A percentile compares a stretch with the other conserved stretches of the same genome.
These are phyloP conservation scores for Aureobasidium sp. DNA, from an alignment of 2,329 filamentous ascomycete species.

Conservation along the genomic window DNA sequence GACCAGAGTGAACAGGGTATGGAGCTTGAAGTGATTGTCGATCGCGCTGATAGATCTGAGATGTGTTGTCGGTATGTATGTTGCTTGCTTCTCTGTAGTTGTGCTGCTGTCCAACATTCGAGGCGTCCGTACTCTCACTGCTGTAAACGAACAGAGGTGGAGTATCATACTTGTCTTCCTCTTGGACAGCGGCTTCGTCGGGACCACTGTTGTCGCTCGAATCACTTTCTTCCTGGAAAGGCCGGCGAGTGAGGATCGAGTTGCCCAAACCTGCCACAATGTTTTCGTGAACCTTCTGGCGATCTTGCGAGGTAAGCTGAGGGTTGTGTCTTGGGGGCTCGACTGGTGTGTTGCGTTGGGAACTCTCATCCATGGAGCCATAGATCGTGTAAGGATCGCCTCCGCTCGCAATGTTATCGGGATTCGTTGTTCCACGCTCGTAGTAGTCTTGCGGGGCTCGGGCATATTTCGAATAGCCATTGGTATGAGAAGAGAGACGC, in stretches of 20 bases:
- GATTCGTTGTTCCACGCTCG: background rate
- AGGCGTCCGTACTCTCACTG: background rate
- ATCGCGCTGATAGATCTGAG: background rate
- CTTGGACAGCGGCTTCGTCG: background rate
- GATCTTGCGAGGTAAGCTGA: background rate
- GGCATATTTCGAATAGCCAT: background rate
- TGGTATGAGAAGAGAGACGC: background rate
- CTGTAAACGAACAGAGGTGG: background rate
- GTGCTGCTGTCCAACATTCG: background rate
- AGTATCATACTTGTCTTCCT: background rate
- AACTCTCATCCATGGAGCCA: background rate
- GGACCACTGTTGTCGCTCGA: background rate
- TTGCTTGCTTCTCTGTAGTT: background rate
- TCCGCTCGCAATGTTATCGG: background rate
- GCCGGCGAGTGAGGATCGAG: background rate
- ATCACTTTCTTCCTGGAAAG: background rate
- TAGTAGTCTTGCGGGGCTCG: background rate
- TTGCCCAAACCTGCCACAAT: background rate
- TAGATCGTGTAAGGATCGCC: background rate
- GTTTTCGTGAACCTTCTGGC: background rate
- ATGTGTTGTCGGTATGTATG: background rate
- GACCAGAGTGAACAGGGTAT: background rate
- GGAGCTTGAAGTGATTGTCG: background rate
- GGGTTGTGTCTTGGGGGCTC: background rate
- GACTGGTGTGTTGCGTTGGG: background rate